phyloP scores from a whole-genome alignment of 495 filamentous ascomycete genomes.

The Corynascus novoguineensis region DNA sequence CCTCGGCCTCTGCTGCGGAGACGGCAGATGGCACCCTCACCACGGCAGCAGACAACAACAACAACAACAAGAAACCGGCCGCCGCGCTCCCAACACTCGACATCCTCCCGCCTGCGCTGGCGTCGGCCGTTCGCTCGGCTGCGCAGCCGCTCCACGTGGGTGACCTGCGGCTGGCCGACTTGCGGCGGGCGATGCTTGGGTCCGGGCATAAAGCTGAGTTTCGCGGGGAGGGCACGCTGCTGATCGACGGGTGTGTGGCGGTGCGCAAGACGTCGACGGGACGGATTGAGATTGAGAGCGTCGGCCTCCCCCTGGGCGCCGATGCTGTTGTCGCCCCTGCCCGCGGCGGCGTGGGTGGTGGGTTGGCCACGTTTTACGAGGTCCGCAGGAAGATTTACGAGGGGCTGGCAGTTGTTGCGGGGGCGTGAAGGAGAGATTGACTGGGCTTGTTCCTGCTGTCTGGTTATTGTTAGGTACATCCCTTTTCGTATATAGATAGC shows the following conservation, averaged over 20 bases:
- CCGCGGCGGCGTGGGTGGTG: neutral
- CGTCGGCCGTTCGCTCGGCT: slow-evolving; percentile 67
- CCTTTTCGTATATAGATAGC: too few relatives aligned
- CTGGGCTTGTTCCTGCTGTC: neutral
- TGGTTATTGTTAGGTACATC: too few relatives aligned
- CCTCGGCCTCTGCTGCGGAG: slow-evolving; percentile 4
- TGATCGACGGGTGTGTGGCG: slow-evolving; percentile 81
- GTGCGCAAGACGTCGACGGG: slow-evolving; percentile 85
- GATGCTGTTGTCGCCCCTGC: slow-evolving; percentile 28
- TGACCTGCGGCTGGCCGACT: slow-evolving; percentile 81
- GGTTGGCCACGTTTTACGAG: slow-evolving; percentile 30
- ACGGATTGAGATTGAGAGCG: slow-evolving; percentile 82
- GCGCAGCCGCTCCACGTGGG: slow-evolving; percentile 91
- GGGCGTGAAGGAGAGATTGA: slow-evolving; percentile 15
- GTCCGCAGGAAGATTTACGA: slow-evolving; percentile 33
- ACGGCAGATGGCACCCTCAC: neutral
- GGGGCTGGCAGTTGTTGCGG: slow-evolving; percentile 33
- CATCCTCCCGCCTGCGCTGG: slow-evolving; percentile 67
- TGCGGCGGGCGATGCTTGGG: slow-evolving; percentile 74
- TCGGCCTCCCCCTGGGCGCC: slow-evolving; percentile 40
- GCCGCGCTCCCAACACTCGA: slow-evolving; percentile 61
- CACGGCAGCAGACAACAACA: neutral
- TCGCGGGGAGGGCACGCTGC: slow-evolving; percentile 81
- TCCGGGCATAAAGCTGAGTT: slow-evolving; percentile 88
- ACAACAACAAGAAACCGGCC: neutral